Percentiles rank a stretch among this genome's conserved stretches.
Evolutionary conservation across 108 stramenopile species (phyloP).

Genomic region (Stephanodiscus triporus): DNA sequence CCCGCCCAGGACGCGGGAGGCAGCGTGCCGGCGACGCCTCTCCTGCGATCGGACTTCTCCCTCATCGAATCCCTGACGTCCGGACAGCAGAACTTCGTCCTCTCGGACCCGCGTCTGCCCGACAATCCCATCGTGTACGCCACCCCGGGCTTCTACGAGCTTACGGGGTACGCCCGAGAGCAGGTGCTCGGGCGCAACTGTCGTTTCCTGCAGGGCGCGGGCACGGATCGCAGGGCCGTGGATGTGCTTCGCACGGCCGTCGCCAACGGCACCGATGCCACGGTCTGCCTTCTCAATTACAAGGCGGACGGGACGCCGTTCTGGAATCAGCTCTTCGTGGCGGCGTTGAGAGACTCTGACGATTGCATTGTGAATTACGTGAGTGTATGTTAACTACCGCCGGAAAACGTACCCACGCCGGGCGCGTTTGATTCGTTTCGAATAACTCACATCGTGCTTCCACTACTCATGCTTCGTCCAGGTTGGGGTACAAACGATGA

Average conservation of each 20-base stretch:
- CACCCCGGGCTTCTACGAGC: constrained; percentile 85
- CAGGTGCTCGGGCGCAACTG: constrained; percentile 98
- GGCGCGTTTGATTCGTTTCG: background rate
- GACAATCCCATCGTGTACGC: constrained; percentile 97
- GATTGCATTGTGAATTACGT: constrained; percentile 94
- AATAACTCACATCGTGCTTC: background rate
- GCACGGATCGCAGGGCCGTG: constrained; percentile 93
- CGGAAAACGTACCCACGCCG: constrained; percentile 2
- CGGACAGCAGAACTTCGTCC: constrained; percentile 88
- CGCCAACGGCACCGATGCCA: constrained; percentile 83
- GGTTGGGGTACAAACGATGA: constrained; percentile 91
- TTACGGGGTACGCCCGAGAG: constrained; percentile 94
- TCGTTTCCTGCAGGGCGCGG: constrained; percentile 95
- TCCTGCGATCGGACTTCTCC: constrained; percentile 81
- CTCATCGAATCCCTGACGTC: constrained; percentile 80
- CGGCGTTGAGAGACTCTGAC: constrained; percentile 90
- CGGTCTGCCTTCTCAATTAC: constrained; percentile 94
- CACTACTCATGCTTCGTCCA: constrained; percentile 14
- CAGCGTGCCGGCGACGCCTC: constrained; percentile 12
- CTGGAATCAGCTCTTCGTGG: constrained; percentile 98
- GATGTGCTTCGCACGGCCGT: constrained; percentile 86
- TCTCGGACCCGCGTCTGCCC: constrained; percentile 96
- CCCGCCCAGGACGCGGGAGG: background rate
- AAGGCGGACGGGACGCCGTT: constrained; percentile 98
- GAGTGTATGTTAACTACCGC: constrained; percentile 48